Evolutionary conservation across 352 stramenopile genomes (phyloP).

Genomic region (Globisporangium barbulae): DNA sequence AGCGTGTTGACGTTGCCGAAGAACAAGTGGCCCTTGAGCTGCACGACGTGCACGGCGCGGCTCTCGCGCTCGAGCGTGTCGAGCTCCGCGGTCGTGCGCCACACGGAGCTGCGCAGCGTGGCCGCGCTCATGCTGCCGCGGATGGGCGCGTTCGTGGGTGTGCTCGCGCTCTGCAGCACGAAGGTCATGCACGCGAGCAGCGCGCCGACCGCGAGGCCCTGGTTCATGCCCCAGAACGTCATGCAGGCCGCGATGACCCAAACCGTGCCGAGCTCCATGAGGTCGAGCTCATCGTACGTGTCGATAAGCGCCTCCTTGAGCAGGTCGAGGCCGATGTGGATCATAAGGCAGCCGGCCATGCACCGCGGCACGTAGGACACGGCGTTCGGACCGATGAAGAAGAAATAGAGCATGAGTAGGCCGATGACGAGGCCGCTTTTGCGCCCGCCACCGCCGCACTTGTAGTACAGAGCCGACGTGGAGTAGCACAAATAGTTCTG

Average conservation of each 20-base stretch:
- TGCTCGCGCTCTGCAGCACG: conserved; percentile 83
- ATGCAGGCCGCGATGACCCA: conserved; percentile 90
- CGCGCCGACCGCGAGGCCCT: conserved; percentile 83
- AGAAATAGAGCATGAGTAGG: conserved; percentile 78
- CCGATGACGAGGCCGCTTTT: conserved; percentile 63
- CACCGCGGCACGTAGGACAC: conserved; percentile 88
- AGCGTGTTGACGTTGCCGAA: conserved; percentile 91
- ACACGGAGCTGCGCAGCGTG: conserved; percentile 82
- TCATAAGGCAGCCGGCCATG: conserved; percentile 91
- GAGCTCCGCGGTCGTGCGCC: conserved; percentile 76
- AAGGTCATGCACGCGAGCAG: conserved; percentile 89
- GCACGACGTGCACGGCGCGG: conserved; percentile 76
- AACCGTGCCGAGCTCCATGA: conserved; percentile 88
- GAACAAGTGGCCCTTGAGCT: conserved; percentile 82
- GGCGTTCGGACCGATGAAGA: conserved; percentile 84
- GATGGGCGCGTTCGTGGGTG: conserved; percentile 84
- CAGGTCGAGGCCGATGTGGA: conserved; percentile 90
- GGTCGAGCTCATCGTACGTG: conserved; percentile 85
- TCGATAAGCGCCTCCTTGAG: conserved; percentile 89
- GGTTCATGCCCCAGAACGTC: conserved; percentile 92
- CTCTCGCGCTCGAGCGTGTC: conserved; percentile 72
- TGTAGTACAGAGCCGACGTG: conserved; percentile 85
- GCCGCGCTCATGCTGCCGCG: conserved; percentile 89
- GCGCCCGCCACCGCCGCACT: conserved; percentile 77
- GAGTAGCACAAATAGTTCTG: conserved; percentile 93